Conservation (phyloP, 2,329 filamentous ascomycete genomes). For the Lithohypha guttulata region DNA sequence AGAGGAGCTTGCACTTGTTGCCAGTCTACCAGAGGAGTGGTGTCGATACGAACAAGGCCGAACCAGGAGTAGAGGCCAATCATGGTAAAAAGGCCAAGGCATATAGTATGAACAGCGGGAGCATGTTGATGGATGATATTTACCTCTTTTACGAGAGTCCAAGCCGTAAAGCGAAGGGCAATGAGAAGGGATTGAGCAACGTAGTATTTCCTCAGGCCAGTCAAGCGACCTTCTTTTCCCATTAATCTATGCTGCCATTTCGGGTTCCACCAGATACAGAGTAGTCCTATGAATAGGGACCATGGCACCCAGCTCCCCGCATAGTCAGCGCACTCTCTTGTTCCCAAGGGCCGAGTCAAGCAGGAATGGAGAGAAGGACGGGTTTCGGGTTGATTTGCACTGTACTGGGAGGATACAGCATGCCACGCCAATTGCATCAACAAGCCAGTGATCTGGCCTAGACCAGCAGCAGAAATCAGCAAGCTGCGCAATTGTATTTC, state of each 20-base stretch:
- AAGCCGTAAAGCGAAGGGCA: conserved; percentile 33
- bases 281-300: conserved; percentile 32
- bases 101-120: conserved; percentile 26
- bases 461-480: conserved; percentile 32
- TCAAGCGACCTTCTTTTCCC: conserved; percentile 31
- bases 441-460: conserved; percentile 34
- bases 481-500: conserved; percentile 35
- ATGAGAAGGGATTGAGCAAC: conserved; percentile 36
- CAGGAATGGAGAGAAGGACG: conserved; percentile 10
- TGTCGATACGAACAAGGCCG: conserved; percentile 31
- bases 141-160: conserved; percentile 33
- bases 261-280: conserved; percentile 42
- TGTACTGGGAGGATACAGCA: conserved; percentile 26
- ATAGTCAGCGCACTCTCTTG: conserved; percentile 10
- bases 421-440: conserved; percentile 35
- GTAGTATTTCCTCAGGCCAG: conserved; percentile 37
- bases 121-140: conserved; percentile 26
- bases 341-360: background rate
- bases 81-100: conserved; percentile 34
- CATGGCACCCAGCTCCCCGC: conserved; percentile 14
- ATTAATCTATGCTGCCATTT: conserved; percentile 35
- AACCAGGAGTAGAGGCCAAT: conserved; percentile 28
- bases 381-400: conserved; percentile 12
- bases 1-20: conserved; percentile 15
- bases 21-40: conserved; percentile 29